Evolutionary conservation across 78 protist genomes (phyloP).

Genomic region (Dictyostelium brefeldianum): DNA sequence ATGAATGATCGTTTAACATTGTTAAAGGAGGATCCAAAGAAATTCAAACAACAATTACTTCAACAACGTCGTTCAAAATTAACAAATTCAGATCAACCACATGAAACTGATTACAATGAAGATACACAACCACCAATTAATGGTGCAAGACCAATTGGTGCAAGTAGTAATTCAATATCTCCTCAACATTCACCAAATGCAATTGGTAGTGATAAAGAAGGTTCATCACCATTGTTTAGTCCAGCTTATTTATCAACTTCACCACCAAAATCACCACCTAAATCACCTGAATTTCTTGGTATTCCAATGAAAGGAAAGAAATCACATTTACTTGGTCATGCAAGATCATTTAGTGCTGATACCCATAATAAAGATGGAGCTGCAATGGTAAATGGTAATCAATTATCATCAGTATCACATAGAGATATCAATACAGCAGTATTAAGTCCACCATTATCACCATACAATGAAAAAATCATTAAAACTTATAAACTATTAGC

Average conservation of each 20-base stretch:
- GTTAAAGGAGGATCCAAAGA: conserved; percentile 47
- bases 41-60: conserved; percentile 31
- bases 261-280: conserved; percentile 48
- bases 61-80: conserved; percentile 57
- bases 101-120: conserved; percentile 5
- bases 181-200: conserved; percentile 1
- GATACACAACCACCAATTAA: not conserved
- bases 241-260: conserved; percentile 11
- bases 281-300: conserved; percentile 57
- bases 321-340: conserved; percentile 1
- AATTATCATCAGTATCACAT: not conserved
- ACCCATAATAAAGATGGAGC: not conserved
- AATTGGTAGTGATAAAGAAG: not conserved
- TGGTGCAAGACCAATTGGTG: no score
- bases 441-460: not conserved
- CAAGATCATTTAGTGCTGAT: conserved; percentile 25
- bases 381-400: not conserved
- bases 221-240: not conserved
- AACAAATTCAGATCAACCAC: conserved; percentile 7
- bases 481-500: conserved; percentile 45
- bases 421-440: not conserved
- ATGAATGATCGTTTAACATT: conserved; percentile 21
- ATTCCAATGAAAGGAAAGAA: conserved; percentile 1
- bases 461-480: conserved; percentile 7
- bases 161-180: not conserved